A percentile compares a stretch with the other conserved stretches of the same genome.
Conservation (phyloP, 352 stramenopile genomes). For the Phytophthora aleatoria region DNA sequence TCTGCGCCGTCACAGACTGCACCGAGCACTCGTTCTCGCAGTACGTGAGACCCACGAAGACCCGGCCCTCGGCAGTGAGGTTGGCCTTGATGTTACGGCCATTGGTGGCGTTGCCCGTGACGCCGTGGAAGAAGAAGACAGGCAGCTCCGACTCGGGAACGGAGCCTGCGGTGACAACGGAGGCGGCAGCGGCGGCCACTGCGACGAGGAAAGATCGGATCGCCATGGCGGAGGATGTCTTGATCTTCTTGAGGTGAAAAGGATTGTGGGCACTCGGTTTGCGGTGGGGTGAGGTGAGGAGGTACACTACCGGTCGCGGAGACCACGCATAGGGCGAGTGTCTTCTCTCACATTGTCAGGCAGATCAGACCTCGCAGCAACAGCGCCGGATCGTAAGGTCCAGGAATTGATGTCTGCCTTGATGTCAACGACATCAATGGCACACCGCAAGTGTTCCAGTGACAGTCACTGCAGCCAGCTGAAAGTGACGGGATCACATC, state of each 20-base stretch:
- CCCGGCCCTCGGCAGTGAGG: constrained; percentile 33
- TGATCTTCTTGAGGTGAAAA: constrained; percentile 17
- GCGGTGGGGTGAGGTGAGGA: neutral
- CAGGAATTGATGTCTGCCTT: neutral
- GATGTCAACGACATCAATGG: neutral
- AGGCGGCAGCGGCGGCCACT: constrained; percentile 4
- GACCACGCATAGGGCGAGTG: constrained; percentile 4
- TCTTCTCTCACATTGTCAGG: constrained; percentile 5
- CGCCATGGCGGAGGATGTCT: constrained; percentile 25
- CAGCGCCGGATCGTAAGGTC: constrained; percentile 14
- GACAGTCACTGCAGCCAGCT: too few relatives aligned
- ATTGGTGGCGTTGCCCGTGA: constrained; percentile 36
- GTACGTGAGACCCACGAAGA: constrained; percentile 48
- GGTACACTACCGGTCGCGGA: neutral
- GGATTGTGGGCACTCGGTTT: constrained; percentile 7
- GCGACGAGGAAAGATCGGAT: constrained; percentile 22
- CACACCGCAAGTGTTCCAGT: neutral
- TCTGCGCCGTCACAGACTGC: constrained; percentile 37
- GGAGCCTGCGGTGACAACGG: constrained; percentile 4
- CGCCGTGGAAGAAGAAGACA: constrained; percentile 60
- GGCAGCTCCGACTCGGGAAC: constrained; percentile 30
- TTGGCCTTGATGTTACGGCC: constrained; percentile 39
- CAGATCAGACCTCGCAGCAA: constrained; percentile 11
- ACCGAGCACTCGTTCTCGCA: constrained; percentile 46
- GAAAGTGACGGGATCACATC: too few relatives aligned